These are phyloP conservation scores for Alternaria gansuensis DNA, from an alignment of 2,329 filamentous ascomycete genomes.

Conservation along the genomic window DNA sequence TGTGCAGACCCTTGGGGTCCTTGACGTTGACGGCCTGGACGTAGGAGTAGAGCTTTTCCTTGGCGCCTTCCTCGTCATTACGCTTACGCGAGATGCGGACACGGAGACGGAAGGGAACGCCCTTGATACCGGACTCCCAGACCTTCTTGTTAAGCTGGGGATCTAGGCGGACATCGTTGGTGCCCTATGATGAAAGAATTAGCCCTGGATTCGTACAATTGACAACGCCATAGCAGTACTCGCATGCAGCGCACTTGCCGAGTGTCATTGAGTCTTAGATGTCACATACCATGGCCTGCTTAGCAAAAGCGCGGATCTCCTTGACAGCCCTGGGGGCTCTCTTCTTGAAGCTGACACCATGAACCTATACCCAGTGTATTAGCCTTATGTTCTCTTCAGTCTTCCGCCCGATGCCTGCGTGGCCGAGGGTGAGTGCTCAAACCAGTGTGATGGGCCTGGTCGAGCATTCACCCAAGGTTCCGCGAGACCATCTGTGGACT, in stretches of 20 bases:
- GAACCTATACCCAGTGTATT: conserved; percentile 73
- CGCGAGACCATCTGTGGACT: conserved; percentile 69
- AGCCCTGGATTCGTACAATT: conserved; percentile 14
- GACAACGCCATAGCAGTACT: background rate
- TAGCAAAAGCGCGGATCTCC: conserved; percentile 97
- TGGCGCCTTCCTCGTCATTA: conserved; percentile 99
- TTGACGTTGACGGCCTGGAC: conserved; percentile 99
- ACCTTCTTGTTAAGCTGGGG: conserved; percentile 99
- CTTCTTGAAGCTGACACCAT: conserved; percentile 99
- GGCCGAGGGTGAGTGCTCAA: conserved; percentile 18
- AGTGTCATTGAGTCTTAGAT: background rate
- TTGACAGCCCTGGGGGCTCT: conserved; percentile 97
- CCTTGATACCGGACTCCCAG: conserved; percentile 99
- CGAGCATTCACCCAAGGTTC: conserved; percentile 27
- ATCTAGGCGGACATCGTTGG: conserved; percentile 95
- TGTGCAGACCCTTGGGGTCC: conserved; percentile 97
- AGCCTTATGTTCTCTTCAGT: conserved; percentile 61
- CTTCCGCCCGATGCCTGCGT: conserved; percentile 69
- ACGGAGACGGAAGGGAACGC: conserved; percentile 94
- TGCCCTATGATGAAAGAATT: conserved; percentile 70
- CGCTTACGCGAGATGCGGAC: conserved; percentile 99
- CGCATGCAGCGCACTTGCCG: background rate
- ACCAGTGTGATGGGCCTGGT: conserved; percentile 35
- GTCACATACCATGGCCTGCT: conserved; percentile 89
- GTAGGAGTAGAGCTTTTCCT: conserved; percentile 99